Base-by-base conservation (phyloP, 1,284 basidiomycete genomes). In the Ustanciosporium gigantosporum region DNA sequence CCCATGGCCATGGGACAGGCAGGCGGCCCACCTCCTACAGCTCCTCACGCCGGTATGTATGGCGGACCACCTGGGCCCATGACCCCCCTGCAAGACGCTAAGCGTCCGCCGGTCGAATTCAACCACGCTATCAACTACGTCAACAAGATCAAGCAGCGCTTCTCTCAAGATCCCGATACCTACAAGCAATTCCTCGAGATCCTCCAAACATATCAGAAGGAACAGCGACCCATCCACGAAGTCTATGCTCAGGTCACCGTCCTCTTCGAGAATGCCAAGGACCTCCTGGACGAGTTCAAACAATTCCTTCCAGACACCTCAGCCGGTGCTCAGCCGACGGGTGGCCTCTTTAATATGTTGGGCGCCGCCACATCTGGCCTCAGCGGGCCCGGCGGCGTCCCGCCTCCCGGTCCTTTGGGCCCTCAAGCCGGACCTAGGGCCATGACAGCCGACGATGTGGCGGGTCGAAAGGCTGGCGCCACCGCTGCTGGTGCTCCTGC, bases 141-240 rank as follows among this genome's bases (percentile, higher is more conserved):
- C 69, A 97, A 97, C 84, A 94, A 93, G 83, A 98, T 99, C 82
- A 98, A 98, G 82, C 87, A 87, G 36, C 86, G 93, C 39, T 98
- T 89, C 80, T 82, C 86, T n/a, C 86, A 88, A 59, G 91, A 96
- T 66, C 87, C 88, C 19, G 90, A 94, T 70, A 94, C 89, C 35
- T 99, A 99, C 83, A 97, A 97, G 81, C 88, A 91, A 74, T 99
- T 99, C 80, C 82, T 99, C 70, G 94, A 98, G 81, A 94, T 98
- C 46, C 81, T 99, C 66, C 95, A 98, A 82, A 89, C 90, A 24
- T 97, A 96, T 80, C 93, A 97, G 79, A 93, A 93, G 78, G 93
- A 97, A 75, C 89, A 91, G 76, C 84, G 86, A 57, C 86, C 89
- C 66, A 84, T 90, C 22, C 87, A 89, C 59, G 91, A 95, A 75